Percentiles rank a stretch among this genome's conserved stretches.
Evolutionary conservation across 179 eudicot species (phyloP).

Genomic region (Silene noctiflora): DNA sequence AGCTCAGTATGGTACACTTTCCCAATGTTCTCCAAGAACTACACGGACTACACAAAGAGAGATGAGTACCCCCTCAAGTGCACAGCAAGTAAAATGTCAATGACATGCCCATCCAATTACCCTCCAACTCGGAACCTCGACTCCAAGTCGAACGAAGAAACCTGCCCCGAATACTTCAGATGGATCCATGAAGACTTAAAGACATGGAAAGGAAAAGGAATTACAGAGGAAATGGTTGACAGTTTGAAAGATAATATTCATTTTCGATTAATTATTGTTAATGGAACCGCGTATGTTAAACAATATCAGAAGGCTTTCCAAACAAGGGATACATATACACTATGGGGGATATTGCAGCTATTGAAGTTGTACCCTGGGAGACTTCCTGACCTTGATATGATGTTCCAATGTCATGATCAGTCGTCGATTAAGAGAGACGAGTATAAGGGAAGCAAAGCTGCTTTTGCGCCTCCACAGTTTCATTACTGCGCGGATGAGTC

Average conservation of each 20-base stretch:
- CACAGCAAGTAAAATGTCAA: conserved; percentile 21
- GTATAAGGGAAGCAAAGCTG: conserved; percentile 18
- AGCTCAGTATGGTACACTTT: conserved; percentile 9
- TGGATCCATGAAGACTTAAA: conserved; percentile 43
- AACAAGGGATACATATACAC: conserved; percentile 45
- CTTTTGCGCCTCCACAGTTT: conserved; percentile 44
- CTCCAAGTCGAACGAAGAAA: conserved; percentile 2
- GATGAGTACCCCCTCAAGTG: conserved; percentile 30
- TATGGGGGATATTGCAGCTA: conserved; percentile 58
- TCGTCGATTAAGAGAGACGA: conserved; percentile 23
- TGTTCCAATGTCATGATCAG: conserved; percentile 48
- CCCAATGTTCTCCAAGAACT: conserved; percentile 11
- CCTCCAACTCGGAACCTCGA: conserved; percentile 13
- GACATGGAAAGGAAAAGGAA: conserved; percentile 41
- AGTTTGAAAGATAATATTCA: conserved; percentile 20
- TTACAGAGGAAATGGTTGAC: conserved; percentile 33
- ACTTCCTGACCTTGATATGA: conserved; percentile 54
- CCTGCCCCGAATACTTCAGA: conserved; percentile 42
- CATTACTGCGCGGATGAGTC: conserved; percentile 48
- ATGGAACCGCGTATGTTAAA: conserved; percentile 43
- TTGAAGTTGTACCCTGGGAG: conserved; percentile 46
- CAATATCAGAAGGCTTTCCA: conserved; percentile 32
- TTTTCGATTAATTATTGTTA: conserved; percentile 34
- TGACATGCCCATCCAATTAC: conserved; percentile 43
- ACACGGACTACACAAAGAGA: not conserved